Evolutionary conservation across 768 basidiomycete species (phyloP), one percentile per base, ranked within the genome.

Genomic region (Auriculariales sp.): DNA sequence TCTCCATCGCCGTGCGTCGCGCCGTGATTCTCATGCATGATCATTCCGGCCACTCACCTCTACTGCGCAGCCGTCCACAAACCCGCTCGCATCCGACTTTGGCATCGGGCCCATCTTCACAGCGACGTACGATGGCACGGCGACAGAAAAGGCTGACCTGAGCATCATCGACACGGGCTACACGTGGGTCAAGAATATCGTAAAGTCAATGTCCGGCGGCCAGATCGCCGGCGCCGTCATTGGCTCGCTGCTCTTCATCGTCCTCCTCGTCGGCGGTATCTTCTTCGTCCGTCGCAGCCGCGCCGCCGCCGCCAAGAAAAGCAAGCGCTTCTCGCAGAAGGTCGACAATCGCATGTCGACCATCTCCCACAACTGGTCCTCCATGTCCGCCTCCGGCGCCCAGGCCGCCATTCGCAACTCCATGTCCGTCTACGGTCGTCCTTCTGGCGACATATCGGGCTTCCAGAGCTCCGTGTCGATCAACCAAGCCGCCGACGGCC

Each of bases 291-390:
- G 64, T 58, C 64, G 66, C 51, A 73, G 63, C 47, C 77, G 86
- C 52, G 72, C 64, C 53, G 68, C 69, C 46, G 66, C 65, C 50
- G 68, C 73, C 27, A 71, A 81, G 60, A 70, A 74, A 58, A 39
- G 44, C 24, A 71, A 66, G 61, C 69, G 70, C 19, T 90, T 76
- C 70, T 77, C 72, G 33, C 71, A 79, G 60, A 73, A 69, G 9
- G 62, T 90, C 61, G 86, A 90, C 66, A 78, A 77, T 62, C 81
- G 86, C 62, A 88, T 90, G 86, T 81, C 78, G 2, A 83, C 81
- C 46, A 84, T 88, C 55, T 80, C 78, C 4, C 66, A 72, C 17
- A 82, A 87, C 58, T 89, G 86, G 86, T 81, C 80, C 61, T 71
- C 73, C 36, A 78, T 87, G 56, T 75, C 80, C 6, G 67, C 70